Base-by-base conservation (phyloP, 2,329 filamentous ascomycete species). In the Alternaria alternata region DNA sequence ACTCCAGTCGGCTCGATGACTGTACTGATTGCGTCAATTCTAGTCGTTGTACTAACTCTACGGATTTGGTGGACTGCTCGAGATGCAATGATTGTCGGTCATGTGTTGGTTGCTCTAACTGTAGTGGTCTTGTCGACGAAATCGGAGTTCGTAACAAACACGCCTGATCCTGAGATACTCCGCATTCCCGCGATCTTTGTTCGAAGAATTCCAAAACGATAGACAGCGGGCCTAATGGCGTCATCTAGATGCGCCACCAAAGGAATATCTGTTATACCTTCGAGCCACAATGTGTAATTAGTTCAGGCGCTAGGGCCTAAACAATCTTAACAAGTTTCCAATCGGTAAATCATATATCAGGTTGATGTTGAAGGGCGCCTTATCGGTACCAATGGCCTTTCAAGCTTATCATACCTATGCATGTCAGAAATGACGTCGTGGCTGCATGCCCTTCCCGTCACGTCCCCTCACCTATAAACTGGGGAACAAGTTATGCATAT, bases 361-460 rank as follows among this genome's bases (percentile, higher is more conserved):
- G 12, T 5, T 14, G 3, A 22, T 22, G 9, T 12, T 14, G 4
- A 14, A 4, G 14, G 4, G 39, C 39, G 18, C 18, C 18, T 41
- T 41, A 22, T 41, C 39, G 11, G 18, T 14, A 22, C 12, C 39
- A 11, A 22, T 9, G 18, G 39, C 18, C 3, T 42, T 12, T 24
- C 39, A 7, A 42, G 20, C 39, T 24, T 24, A 42, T 42, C 32
- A 16, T 12, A 26, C 24, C 24, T 26, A 26, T 30, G 20, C 18
- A 9, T 36, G 46, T 49, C 46, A 49, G 30, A 49, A 38, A 49
- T 49, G 46, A 49, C 46, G 46, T 49, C 46, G 46, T 49, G 46
- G 46, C 46, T 36, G 46, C 46, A 49, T 49, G 22, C 46, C 34
- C 32, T 38, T 49, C 30, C 46, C 14, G 14, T 36, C 46, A 22